Evolutionary conservation across 2,329 filamentous ascomycete species (phyloP).

Genomic region (Fusarium decemcellulare): DNA sequence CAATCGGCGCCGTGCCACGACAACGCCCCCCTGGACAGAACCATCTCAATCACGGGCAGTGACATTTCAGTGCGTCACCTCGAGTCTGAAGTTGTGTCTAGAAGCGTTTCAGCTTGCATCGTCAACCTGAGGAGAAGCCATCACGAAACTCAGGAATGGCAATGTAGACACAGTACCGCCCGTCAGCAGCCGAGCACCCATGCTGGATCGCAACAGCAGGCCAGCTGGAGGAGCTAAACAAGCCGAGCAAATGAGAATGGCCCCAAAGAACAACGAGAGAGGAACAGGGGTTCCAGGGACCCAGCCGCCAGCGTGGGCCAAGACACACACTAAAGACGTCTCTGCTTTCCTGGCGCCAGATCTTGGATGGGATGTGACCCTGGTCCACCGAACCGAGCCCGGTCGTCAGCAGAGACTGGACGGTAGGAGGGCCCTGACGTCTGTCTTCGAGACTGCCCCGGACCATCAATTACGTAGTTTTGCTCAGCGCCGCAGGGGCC

Average conservation of each 20-base stretch:
- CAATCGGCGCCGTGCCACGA: constrained; percentile 14
- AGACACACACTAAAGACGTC: constrained; percentile 20
- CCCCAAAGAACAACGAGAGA: constrained; percentile 8
- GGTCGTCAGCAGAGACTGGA: constrained; percentile 12
- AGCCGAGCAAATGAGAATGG: not conserved
- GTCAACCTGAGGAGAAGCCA: constrained; percentile 17
- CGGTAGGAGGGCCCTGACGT: not conserved
- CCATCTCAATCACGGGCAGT: constrained; percentile 13
- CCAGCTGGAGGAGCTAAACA: constrained; percentile 21
- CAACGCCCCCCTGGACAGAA: constrained; percentile 1
- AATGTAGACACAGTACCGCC: not conserved
- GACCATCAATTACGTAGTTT: constrained; percentile 45
- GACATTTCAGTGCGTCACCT: constrained; percentile 4
- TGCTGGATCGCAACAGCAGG: not conserved
- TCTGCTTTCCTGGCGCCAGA: constrained; percentile 25
- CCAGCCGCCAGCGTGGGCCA: constrained; percentile 20
- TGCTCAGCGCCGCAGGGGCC: constrained; percentile 43
- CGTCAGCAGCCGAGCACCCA: not conserved
- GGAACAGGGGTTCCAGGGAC: constrained; percentile 33
- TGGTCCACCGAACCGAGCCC: constrained; percentile 20
- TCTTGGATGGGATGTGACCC: constrained; percentile 37
- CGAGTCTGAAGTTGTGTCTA: constrained; percentile 1
- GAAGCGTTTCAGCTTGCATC: constrained; percentile 28
- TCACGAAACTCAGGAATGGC: constrained; percentile 18
- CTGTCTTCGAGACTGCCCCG: constrained; percentile 23